A percentile compares a stretch with the other conserved stretches of the same genome.
phyloP scores from a whole-genome alignment of 1,284 basidiomycete genomes.

The Trametes versicolor region DNA sequence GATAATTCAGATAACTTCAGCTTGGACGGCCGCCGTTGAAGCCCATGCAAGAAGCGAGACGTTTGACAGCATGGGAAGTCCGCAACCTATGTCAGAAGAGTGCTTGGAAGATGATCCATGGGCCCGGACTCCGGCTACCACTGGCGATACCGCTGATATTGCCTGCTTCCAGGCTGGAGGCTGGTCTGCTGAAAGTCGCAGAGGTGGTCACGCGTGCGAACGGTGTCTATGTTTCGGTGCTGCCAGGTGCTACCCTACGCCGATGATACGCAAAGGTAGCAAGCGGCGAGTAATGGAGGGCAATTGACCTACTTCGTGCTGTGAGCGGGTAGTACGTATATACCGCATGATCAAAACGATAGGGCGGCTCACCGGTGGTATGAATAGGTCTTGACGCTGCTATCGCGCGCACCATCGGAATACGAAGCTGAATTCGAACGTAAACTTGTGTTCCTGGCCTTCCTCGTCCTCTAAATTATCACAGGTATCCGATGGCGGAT shows the following conservation, averaged over 20 bases:
- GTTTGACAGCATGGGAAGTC: constrained; percentile 8
- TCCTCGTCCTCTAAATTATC: too few species aligned
- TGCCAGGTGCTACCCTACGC: too few species aligned
- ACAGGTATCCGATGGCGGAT: too few species aligned
- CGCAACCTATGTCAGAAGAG: neutral
- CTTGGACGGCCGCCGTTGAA: neutral
- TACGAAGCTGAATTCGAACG: too few species aligned
- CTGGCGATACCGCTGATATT: neutral
- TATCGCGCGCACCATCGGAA: too few species aligned
- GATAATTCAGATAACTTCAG: neutral
- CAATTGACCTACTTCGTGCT: too few species aligned
- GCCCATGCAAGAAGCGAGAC: neutral
- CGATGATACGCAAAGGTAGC: too few species aligned
- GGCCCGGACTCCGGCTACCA: neutral
- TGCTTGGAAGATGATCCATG: neutral
- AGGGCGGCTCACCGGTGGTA: too few species aligned
- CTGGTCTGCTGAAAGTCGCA: neutral
- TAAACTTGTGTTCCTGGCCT: too few species aligned
- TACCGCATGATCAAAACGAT: too few species aligned
- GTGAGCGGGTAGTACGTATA: neutral
- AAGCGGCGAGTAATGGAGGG: neutral
- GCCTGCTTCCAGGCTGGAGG: too few species aligned
- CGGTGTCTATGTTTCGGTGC: neutral
- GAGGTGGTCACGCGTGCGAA: neutral
- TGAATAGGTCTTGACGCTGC: too few species aligned